Evolutionary conservation across 1,139 yeast species (phyloP).

Genomic region (Saccharomyces pastorianus): DNA sequence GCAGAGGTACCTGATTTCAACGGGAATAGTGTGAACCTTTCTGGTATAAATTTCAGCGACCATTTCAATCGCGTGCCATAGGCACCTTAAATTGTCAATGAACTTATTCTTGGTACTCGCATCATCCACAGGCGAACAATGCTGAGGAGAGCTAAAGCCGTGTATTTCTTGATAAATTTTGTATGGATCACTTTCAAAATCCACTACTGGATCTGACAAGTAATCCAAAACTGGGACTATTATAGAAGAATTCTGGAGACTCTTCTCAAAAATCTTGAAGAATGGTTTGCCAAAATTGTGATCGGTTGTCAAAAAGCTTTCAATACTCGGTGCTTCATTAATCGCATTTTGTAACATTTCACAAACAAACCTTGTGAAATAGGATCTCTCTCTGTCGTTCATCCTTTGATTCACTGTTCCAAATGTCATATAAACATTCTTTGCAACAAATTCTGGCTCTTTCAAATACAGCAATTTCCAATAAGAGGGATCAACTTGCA

Average conservation of each 20-base stretch:
- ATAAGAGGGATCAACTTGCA: constrained; percentile 80
- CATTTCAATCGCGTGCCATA: constrained; percentile 65
- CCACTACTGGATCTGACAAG: constrained; percentile 44
- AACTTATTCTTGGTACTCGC: constrained; percentile 61
- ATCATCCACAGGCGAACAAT: constrained; percentile 71
- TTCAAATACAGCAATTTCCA: constrained; percentile 46
- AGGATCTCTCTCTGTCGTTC: constrained; percentile 60
- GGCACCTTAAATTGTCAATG: constrained; percentile 61
- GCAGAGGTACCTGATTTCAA: constrained; percentile 48
- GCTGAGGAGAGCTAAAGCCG: constrained; percentile 39
- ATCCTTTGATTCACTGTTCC: constrained; percentile 27
- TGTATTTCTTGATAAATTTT: constrained; percentile 44
- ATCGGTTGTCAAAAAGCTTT: constrained; percentile 16
- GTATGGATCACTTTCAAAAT: constrained; percentile 76
- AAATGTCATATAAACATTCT: constrained; percentile 26
- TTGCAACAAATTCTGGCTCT: constrained; percentile 23
- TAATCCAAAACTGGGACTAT: constrained; percentile 45
- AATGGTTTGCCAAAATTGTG: constrained; percentile 40
- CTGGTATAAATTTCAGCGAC: constrained; percentile 42
- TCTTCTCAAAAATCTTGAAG: constrained; percentile 30
- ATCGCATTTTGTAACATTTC: constrained; percentile 39
- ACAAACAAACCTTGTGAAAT: constrained; percentile 54
- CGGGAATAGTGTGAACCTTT: constrained; percentile 47
- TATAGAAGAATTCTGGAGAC: constrained; percentile 39
- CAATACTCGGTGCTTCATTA: constrained; percentile 13